Conservation (phyloP, 2,329 filamentous ascomycete genomes). For the Botrytis deweyae region DNA sequence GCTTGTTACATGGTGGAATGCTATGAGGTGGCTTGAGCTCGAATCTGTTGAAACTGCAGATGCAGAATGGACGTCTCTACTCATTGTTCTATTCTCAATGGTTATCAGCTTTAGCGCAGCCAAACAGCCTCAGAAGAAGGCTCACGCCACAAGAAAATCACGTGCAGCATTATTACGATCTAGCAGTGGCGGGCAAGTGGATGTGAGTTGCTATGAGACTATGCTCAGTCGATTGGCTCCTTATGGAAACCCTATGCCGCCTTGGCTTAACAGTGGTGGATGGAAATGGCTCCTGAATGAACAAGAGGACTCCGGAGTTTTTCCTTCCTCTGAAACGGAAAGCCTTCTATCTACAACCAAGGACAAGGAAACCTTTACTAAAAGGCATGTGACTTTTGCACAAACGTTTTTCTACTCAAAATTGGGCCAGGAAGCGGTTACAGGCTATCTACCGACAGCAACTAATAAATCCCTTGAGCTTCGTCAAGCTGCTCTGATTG, state of each 20-base stretch:
- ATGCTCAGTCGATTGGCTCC: conserved; percentile 48
- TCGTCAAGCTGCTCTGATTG: conserved; percentile 60
- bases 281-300: conserved; percentile 73
- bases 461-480: conserved; percentile 51
- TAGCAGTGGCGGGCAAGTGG: conserved; percentile 46
- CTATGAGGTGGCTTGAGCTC: conserved; percentile 64
- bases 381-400: conserved; percentile 56
- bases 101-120: conserved; percentile 58
- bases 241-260: conserved; percentile 42
- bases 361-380: conserved; percentile 55
- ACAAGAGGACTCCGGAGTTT: conserved; percentile 41
- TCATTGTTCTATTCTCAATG: conserved; percentile 62
- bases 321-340: conserved; percentile 25
- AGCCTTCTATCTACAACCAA: conserved; percentile 35
- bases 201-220: conserved; percentile 46
- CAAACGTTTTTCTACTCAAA: conserved; percentile 63
- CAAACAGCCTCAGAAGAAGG: conserved; percentile 39
- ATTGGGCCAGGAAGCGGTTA: conserved; percentile 49
- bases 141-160: conserved; percentile 43
- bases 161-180: conserved; percentile 46
- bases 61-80: conserved; percentile 68
- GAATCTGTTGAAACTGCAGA: conserved; percentile 50
- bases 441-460: conserved; percentile 66
- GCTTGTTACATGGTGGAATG: conserved; percentile 71
- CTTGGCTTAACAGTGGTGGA: conserved; percentile 60